Percentiles rank a stretch among this genome's conserved stretches.
Evolutionary conservation across 1,139 yeast species (phyloP).

Genomic region (Hemisphaericaspora xylofermentans): DNA sequence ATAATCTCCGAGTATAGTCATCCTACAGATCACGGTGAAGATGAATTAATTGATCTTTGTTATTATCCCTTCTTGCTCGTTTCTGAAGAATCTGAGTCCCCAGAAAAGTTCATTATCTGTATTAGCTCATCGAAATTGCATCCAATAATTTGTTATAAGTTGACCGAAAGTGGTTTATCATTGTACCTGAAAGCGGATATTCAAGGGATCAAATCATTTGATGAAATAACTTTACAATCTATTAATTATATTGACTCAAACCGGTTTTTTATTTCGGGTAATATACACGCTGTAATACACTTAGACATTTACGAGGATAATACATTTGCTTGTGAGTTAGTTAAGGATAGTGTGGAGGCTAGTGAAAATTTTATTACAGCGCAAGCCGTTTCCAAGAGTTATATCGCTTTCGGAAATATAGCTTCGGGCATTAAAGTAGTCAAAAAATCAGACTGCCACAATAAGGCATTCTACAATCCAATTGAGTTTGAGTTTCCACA

Average conservation of each 20-base stretch:
- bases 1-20: neutral
- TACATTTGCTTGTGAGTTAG: neutral
- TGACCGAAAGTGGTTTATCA: slow-evolving; percentile 1
- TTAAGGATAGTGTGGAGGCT: neutral
- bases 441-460: neutral
- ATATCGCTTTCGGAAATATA: slow-evolving; percentile 1
- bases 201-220: neutral
- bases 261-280: neutral
- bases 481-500: neutral
- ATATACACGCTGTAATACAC: neutral
- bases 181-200: neutral
- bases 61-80: neutral
- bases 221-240: neutral
- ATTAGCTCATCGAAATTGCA: neutral
- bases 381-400: neutral
- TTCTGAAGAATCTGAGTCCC: neutral
- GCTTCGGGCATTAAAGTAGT: neutral
- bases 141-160: slow-evolving; percentile 7
- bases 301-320: neutral
- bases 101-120: slow-evolving; percentile 5
- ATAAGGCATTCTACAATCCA: neutral
- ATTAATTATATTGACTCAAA: neutral
- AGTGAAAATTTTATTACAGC: neutral
- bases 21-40: slow-evolving; percentile 1
- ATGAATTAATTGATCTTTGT: slow-evolving; percentile 8